Evolutionary conservation across 495 filamentous ascomycete genomes (phyloP).

Genomic region (Physcia stellaris): DNA sequence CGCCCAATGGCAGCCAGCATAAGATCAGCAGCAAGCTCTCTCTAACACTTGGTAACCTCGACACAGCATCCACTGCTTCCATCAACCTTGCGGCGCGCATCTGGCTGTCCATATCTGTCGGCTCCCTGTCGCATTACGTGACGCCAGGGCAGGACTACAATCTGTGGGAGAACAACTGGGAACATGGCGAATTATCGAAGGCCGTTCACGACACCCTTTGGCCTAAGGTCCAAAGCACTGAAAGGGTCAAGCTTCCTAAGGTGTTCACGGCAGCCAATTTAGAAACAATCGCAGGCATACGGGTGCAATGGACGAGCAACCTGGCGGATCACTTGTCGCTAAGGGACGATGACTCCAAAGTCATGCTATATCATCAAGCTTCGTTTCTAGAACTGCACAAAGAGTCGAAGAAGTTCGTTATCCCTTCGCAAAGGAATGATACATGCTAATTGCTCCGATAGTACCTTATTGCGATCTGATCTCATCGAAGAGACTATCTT

Average conservation of each 20-base stretch:
- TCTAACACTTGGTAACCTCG: not conserved
- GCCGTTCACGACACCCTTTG: too few relatives aligned
- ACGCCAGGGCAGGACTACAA: too few relatives aligned
- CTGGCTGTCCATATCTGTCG: not conserved
- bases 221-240: too few relatives aligned
- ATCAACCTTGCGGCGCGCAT: not conserved
- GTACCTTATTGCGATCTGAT: constrained; percentile 12
- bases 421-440: too few relatives aligned
- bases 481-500: constrained; percentile 31
- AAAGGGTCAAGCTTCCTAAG: constrained; percentile 9
- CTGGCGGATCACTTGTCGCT: constrained; percentile 31
- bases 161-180: too few relatives aligned
- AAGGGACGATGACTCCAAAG: constrained; percentile 23
- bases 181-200: too few relatives aligned
- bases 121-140: not conserved
- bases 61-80: not conserved
- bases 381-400: constrained; percentile 1
- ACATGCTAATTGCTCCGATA: not conserved
- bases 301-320: constrained; percentile 29
- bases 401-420: not conserved
- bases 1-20: not conserved
- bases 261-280: constrained; percentile 8
- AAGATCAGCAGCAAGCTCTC: too few relatives aligned
- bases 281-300: constrained; percentile 24
- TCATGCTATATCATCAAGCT: constrained; percentile 32